Conservation (phyloP, 2,329 filamentous ascomycete genomes). For the Trichophyton verrucosum region DNA sequence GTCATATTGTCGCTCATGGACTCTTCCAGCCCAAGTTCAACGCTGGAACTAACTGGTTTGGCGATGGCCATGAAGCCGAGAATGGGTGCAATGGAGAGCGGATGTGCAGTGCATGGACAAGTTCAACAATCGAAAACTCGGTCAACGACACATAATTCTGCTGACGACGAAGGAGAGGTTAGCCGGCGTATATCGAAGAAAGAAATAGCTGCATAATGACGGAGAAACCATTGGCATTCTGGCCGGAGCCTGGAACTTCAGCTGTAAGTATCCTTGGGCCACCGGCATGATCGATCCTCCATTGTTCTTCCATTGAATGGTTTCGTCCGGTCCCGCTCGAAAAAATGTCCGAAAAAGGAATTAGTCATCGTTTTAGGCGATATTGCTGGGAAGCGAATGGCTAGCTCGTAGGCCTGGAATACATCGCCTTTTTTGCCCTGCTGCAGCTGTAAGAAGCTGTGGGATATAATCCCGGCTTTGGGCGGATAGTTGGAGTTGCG, state of each 20-base stretch:
- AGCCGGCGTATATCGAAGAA: not conserved
- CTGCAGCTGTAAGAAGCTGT: not conserved
- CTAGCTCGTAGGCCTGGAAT: not conserved
- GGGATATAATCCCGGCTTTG: not conserved
- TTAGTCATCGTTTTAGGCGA: not conserved
- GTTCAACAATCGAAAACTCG: not conserved
- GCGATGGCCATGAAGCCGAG: not conserved
- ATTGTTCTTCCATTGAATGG: not conserved
- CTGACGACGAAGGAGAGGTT: not conserved
- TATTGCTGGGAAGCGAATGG: no score
- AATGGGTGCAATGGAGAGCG: not conserved
- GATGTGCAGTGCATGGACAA: not conserved
- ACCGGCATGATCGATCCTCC: not conserved
- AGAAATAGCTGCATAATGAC: not conserved
- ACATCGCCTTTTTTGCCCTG: not conserved
- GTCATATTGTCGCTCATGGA: not conserved
- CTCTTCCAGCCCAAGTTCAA: not conserved
- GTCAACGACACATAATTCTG: not conserved
- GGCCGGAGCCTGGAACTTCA: not conserved
- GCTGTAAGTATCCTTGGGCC: not conserved
- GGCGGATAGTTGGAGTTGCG: not conserved
- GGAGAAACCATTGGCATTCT: not conserved
- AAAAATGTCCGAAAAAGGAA: not conserved
- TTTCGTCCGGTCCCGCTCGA: slow-evolving; percentile 2
- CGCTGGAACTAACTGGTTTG: not conserved